Percentiles rank a stretch among this genome's conserved stretches.
Evolutionary conservation across 306 rosid genomes (phyloP).

Genomic region (Ziziphus jujuba): DNA sequence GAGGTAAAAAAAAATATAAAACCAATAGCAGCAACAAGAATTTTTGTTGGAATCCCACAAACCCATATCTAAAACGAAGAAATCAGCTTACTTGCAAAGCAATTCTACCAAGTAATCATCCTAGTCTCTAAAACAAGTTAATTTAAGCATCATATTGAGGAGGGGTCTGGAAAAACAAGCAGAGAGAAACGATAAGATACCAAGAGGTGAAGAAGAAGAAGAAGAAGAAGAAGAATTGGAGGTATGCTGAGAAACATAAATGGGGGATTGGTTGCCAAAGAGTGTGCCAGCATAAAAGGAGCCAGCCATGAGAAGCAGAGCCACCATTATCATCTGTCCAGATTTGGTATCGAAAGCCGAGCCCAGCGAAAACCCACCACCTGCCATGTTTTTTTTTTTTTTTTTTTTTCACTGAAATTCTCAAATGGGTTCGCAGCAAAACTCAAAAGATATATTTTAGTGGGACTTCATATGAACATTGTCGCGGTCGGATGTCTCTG

Average conservation of each 20-base stretch:
- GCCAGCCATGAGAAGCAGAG: slow-evolving; percentile 60
- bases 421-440: slow-evolving; percentile 15
- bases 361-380: slow-evolving; percentile 26
- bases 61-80: too few species aligned
- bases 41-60: too few species aligned
- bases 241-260: slow-evolving; percentile 53
- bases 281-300: slow-evolving; percentile 72
- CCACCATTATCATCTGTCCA: slow-evolving; percentile 59
- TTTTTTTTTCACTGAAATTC: too few species aligned
- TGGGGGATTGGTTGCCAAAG: slow-evolving; percentile 60
- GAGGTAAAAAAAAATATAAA: too few species aligned
- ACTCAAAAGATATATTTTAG: background rate
- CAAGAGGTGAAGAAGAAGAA: slow-evolving; percentile 7
- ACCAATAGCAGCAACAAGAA: too few species aligned
- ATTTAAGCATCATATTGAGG: background rate
- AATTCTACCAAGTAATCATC: background rate
- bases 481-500: background rate
- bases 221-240: slow-evolving; percentile 38
- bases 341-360: slow-evolving; percentile 59
- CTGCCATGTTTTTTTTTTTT: slow-evolving; percentile 32
- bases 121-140: background rate
- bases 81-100: background rate
- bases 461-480: background rate
- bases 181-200: slow-evolving; percentile 10
- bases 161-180: background rate